Evolutionary conservation across 1,284 basidiomycete genomes (phyloP), one percentile per base, ranked within the genome.

Genomic region (Cerioporus squamosus): DNA sequence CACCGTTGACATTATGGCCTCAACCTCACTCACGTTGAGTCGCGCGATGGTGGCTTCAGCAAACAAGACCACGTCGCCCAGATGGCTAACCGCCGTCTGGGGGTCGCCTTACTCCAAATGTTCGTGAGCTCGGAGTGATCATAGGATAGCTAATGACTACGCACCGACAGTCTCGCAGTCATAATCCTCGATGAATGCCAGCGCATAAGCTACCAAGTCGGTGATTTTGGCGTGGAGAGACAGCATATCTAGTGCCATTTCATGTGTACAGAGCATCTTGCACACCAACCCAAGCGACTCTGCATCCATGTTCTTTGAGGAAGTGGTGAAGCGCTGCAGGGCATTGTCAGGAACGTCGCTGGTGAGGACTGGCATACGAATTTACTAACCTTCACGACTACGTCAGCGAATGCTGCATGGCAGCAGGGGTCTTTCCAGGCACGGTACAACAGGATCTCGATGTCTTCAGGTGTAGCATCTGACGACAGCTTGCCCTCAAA

Each of bases 81-180:
- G 74, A 70, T 90, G 86, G 60, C 81, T 84, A 33, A 92, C 82
- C 3, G 90, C 90, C 20, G 86, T 88, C 70, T 92, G 91, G 20
- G 91, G 91, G 72, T 93, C 91, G 43, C 90, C 91, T 92, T 53
- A 33, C 5, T 57, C n/a, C 54, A 24, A 29, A 52, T 15, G 15
- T 54, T 50, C 64, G 44, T 33, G 55, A 24, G 5, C 42, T 14
- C 15, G 40, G 40, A 10, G 39, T 17, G 26, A n/a, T 48, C 22
- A 5, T 29, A 14, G 6, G 14, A 17, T 33, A 3, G 9, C 20
- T n/a, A 20, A 15, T 7, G 51, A 55, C 12, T 47, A 75, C 87
- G 26, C 70, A 88, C 90, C 91, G 45, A 93, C 86, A 20, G 84
- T 86, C 67, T 91, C 90, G 60, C 87, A 90, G 66, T 91, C 89